Conservation (phyloP, 257 asterid species). For the Fraxinus cuspidata region DNA sequence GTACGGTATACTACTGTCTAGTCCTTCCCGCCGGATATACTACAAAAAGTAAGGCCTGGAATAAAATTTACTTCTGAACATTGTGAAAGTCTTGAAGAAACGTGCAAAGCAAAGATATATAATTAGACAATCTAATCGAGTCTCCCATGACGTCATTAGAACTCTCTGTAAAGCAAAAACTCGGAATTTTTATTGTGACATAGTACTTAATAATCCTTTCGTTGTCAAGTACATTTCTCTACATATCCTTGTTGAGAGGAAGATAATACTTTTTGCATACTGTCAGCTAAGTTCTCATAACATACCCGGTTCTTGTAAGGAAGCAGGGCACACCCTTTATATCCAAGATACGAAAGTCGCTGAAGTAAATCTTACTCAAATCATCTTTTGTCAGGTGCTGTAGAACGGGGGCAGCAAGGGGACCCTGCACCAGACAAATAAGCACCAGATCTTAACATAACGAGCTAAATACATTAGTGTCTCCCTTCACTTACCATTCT, state of each 20-base stretch:
- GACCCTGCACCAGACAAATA: conserved; percentile 67
- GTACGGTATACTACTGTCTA: neutral
- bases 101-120: neutral
- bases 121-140: neutral
- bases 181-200: neutral
- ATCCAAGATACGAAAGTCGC: conserved; percentile 75
- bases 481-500: conserved; percentile 3
- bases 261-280: neutral
- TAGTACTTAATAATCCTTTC: neutral
- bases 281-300: neutral
- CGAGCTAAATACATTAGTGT: neutral
- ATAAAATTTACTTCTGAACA: neutral
- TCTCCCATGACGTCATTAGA: neutral
- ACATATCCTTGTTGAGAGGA: neutral
- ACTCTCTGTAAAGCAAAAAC: neutral
- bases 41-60: neutral
- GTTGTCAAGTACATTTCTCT: neutral
- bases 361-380: conserved; percentile 85
- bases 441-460: conserved; percentile 2
- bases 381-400: conserved; percentile 88
- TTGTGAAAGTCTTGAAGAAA: neutral
- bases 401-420: conserved; percentile 90
- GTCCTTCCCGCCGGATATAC: neutral
- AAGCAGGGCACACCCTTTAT: conserved; percentile 82
- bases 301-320: conserved; percentile 96